Evolutionary conservation across 2,329 filamentous ascomycete species (phyloP), one percentile per base, ranked within the genome.

Genomic region (Botrytis galanthina): DNA sequence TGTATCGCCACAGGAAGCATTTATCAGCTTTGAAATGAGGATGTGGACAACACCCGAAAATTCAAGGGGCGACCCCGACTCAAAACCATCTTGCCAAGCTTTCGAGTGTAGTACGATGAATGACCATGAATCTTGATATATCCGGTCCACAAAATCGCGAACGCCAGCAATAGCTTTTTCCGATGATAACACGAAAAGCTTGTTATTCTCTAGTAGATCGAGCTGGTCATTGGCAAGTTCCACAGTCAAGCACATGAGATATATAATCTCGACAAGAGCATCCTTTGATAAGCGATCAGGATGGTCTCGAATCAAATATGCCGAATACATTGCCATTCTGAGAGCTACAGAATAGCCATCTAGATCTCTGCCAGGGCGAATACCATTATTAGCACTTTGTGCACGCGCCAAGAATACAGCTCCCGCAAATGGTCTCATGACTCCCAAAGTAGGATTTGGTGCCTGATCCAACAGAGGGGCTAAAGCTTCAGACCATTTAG

Each of bases 401-500:
- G 78, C 76, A 18, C 83, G 80, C 0, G 92, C 85, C 4, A 97
- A 83, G 76, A 92, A 90, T 9, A 92, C 87, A 0, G 89, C 89
- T 5, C 93, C 93, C 0, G 89, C 90, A 10, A 97, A 84, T 37
- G 86, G 87, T 79, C 90, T 95, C 3, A 91, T 93, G 7, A 97
- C 88, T 0, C 93, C 89, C 4, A 97, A 82, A 0, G 93, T 90
- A 8, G 88, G 84, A 74, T 89, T 88, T 3, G 90, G 87, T 1
- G 83, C 78, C 1, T 82, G 79, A 44, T 85, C 81, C 9, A 92
- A 82, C 73, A 94, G 86, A 1, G 83, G 83, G 0, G 81, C 79
- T 4, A 97, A 82, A 22, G 92, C 87, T 22, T 85, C 77, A 77
- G 87, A 85, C 94, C 95, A 98, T 16, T 88, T 82, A 3, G 86